A percentile compares a stretch with the other conserved stretches of the same genome.
These are phyloP conservation scores for Claviceps maximensis DNA, from an alignment of 2,329 filamentous ascomycete species.

Conservation along the genomic window DNA sequence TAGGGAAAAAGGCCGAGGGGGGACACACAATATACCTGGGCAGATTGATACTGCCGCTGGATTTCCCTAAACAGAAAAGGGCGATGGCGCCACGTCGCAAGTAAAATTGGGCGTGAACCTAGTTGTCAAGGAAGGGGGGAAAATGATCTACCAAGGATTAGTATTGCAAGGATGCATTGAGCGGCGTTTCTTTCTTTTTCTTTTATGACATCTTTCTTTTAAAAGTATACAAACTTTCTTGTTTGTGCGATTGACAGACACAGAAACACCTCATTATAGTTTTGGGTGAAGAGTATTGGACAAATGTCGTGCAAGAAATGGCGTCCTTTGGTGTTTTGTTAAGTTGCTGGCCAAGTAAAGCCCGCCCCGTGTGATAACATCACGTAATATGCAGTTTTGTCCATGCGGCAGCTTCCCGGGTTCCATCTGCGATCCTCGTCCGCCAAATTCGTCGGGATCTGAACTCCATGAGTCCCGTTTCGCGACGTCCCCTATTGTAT, in stretches of 20 bases:
- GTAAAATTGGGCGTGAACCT: background rate
- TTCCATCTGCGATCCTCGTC: no score
- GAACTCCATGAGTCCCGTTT: no score
- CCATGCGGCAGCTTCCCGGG: no score
- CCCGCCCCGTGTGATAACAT: no score
- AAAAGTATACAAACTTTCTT: no score
- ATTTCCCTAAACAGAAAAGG: slow-evolving; percentile 62
- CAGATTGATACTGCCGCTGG: slow-evolving; percentile 61
- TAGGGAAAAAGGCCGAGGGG: slow-evolving; percentile 49
- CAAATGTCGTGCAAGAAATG: background rate
- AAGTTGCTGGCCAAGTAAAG: no score
- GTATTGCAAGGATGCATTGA: slow-evolving; percentile 4
- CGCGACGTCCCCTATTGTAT: no score
- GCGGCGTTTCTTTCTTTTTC: slow-evolving; percentile 2
- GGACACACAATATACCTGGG: slow-evolving; percentile 41
- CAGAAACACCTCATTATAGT: no score
- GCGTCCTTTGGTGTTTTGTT: background rate
- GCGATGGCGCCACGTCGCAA: slow-evolving; percentile 20
- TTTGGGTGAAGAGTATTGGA: background rate
- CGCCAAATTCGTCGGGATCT: no score
- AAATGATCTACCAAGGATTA: background rate
- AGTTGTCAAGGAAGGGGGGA: background rate
- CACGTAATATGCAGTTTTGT: no score
- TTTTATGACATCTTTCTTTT: background rate
- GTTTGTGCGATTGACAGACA: no score